phyloP scores from a whole-genome alignment of 345 rosid genomes.

The Bruguiera parviflora region DNA sequence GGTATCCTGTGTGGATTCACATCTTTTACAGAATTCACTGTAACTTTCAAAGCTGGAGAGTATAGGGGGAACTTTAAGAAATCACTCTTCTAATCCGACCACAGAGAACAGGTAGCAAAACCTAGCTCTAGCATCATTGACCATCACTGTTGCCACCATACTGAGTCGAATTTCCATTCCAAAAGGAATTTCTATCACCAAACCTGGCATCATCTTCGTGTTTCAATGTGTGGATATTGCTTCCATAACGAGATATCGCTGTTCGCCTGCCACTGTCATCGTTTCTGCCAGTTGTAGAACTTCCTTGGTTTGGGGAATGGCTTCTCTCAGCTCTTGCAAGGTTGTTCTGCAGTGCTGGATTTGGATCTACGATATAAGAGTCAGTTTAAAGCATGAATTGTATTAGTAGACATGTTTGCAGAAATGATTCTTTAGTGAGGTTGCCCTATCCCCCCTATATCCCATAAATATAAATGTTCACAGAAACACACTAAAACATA shows the following conservation, averaged over 20 bases:
- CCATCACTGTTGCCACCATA: constrained; percentile 55
- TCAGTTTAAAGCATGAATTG: neutral
- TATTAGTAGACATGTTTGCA: no score
- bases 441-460: no score
- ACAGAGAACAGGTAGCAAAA: neutral
- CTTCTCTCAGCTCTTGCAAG: constrained; percentile 24
- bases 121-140: constrained; percentile 19
- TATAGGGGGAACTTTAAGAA: neutral
- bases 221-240: constrained; percentile 74
- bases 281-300: constrained; percentile 31
- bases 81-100: neutral
- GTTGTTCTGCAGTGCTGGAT: constrained; percentile 37
- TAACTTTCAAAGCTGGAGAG: neutral
- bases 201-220: constrained; percentile 64
- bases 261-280: constrained; percentile 40
- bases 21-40: neutral
- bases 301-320: constrained; percentile 23
- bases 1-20: neutral
- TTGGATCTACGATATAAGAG: constrained; percentile 42
- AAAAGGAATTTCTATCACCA: constrained; percentile 59
- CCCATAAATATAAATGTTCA: no score
- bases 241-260: constrained; percentile 48
- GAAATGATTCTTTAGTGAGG: no score
- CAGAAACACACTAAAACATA: no score
- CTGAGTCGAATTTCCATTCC: constrained; percentile 93